A percentile compares a stretch with the other conserved stretches of the same genome.
These are phyloP conservation scores for Vitis rotundifolia DNA, from an alignment of 164 flowering plant species.

Conservation along the genomic window DNA sequence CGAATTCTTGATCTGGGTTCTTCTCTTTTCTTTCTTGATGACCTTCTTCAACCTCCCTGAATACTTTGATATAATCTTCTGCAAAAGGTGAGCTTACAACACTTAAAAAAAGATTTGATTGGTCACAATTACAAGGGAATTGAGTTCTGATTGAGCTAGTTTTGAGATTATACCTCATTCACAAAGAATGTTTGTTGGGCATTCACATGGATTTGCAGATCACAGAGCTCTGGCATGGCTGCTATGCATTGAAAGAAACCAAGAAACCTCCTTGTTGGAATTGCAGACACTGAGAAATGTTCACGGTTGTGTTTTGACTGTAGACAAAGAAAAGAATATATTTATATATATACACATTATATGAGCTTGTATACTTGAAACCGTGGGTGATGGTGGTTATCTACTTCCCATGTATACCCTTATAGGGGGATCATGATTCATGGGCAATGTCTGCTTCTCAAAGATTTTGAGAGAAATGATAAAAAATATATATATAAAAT, in stretches of 20 bases:
- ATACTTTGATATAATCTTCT: constrained; percentile 55
- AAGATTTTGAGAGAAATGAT: no score
- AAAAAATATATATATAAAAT: no score
- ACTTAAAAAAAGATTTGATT: no score
- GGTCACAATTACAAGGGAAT: neutral
- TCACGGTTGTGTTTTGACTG: neutral
- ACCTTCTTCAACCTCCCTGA: constrained; percentile 56
- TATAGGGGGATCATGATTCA: no score
- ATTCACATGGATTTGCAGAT: constrained; percentile 63
- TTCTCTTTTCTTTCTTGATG: constrained; percentile 43
- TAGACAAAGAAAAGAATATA: neutral
- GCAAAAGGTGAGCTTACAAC: constrained; percentile 15
- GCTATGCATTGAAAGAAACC: constrained; percentile 27
- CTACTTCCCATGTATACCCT: no score
- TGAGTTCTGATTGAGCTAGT: neutral
- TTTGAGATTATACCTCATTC: constrained; percentile 43
- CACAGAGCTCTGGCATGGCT: constrained; percentile 44
- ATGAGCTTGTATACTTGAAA: no score
- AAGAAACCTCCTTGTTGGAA: neutral
- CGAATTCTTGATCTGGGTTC: constrained; percentile 31
- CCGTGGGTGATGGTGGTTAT: no score
- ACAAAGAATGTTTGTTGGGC: constrained; percentile 70
- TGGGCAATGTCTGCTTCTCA: no score
- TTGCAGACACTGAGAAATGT: neutral
- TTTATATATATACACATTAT: no score